Conservation (phyloP, 1,284 basidiomycete species). For the Moniliophthora roreri region DNA sequence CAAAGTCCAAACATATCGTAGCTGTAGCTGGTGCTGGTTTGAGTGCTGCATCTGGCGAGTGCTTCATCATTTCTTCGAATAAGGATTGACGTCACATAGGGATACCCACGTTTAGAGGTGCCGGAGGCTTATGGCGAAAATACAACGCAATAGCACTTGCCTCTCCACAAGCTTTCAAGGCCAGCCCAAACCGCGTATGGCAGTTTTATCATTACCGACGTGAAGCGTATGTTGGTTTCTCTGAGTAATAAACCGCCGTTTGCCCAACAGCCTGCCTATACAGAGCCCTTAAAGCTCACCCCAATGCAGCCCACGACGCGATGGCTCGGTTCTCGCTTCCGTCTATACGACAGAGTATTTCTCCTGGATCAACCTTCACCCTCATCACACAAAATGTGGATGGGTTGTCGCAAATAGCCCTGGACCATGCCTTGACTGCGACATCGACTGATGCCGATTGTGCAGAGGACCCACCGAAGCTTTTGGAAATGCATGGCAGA, state of each 20-base stretch:
- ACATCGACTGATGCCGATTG: neutral
- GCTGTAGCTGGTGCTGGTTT: slow-evolving; percentile 65
- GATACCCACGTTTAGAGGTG: slow-evolving; percentile 65
- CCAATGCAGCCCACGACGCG: slow-evolving; percentile 58
- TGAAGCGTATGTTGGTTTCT: slow-evolving; percentile 42
- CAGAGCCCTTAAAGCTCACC: slow-evolving; percentile 47
- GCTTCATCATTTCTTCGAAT: neutral
- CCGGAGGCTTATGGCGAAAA: slow-evolving; percentile 60
- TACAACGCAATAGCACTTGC: slow-evolving; percentile 58
- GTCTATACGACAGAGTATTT: slow-evolving; percentile 32
- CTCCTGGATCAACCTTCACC: slow-evolving; percentile 45
- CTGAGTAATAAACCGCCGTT: neutral
- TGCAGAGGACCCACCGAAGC: slow-evolving; percentile 13
- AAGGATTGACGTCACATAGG: slow-evolving; percentile 33
- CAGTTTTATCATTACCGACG: slow-evolving; percentile 71
- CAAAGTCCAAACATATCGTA: slow-evolving; percentile 46
- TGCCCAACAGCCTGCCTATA: neutral
- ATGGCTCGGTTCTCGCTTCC: slow-evolving; percentile 48
- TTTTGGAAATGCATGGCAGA: slow-evolving; percentile 70
- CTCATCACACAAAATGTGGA: slow-evolving; percentile 72
- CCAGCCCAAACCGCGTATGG: slow-evolving; percentile 59
- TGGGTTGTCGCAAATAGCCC: slow-evolving; percentile 34
- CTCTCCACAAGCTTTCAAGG: slow-evolving; percentile 54
- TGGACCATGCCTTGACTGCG: slow-evolving; percentile 7
- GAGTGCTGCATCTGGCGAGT: slow-evolving; percentile 57